Base-by-base conservation (phyloP, 1,139 yeast species). In the Saccharomyces hybrid region DNA sequence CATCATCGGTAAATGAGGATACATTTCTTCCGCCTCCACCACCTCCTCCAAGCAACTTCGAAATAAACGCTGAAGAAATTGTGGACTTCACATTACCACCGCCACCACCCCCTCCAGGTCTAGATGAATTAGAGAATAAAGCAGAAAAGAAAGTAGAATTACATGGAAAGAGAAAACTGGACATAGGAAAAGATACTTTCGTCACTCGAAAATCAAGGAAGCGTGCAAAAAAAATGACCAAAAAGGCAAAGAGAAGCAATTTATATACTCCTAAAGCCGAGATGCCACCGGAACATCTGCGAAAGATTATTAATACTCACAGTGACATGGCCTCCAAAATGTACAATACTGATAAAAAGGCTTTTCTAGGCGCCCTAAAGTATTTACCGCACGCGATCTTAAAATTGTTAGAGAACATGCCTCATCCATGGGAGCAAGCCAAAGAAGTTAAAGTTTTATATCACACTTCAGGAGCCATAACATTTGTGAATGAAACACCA, bases 391-490 rank as follows among this genome's bases (percentile, higher is more conserved):
- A 93, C 72, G 97, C 99, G 0, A 81, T 91, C 1, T 70, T 90
- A 58, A 95, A 95, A 70, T 77, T 95, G 41, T 68, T 95, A 50
- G 99, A 95, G 66, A 91, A 90, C 64, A 93, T 95, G 93, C 99
- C 99, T 0, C 97, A 90, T 68, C 99, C 99, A 0, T 95, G 99
- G 99, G 98, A 95, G 69, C 81, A 82, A 57, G 75, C 80, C 1
- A 87, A 88, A 57, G 95, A 88, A 54, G 99, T 95, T 11, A 83
- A 81, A 57, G 98, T 93, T 7, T 71, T 93, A 48, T 93, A 93
- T 67, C 99, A 93, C 66, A 79, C 81, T 23, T 83, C 95, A 0
- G 99, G 99, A 14, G 98, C 99, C 13, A 87, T 95, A 29, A 90
- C 99, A 0, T 90, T 95, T 76, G 97, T 95, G 26, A 86, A 93